A percentile compares a stretch with the other conserved stretches of the same genome.
Evolutionary conservation across 352 stramenopile genomes (phyloP).

Genomic region (Globisporangium radiosum): DNA sequence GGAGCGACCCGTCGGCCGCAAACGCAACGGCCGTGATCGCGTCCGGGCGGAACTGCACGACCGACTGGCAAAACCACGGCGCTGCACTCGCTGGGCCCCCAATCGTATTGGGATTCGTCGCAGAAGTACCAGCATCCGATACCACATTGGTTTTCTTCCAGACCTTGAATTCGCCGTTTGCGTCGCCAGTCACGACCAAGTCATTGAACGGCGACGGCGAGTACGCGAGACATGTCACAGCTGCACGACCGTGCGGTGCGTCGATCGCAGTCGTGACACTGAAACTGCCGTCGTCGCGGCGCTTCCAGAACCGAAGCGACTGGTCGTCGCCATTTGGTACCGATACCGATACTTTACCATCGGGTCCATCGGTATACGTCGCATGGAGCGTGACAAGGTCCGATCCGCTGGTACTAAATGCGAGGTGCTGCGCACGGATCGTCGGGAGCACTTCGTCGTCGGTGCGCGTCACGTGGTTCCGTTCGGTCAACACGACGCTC

Average conservation of each 20-base stretch:
- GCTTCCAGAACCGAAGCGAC: conserved; percentile 70
- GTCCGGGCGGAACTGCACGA: conserved; percentile 68
- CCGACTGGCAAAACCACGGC: conserved; percentile 75
- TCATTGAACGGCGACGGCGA: conserved; percentile 33
- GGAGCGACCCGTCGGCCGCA: conserved; percentile 67
- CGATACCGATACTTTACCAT: background rate
- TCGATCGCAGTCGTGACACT: conserved; percentile 80
- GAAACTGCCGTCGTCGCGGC: conserved; percentile 67
- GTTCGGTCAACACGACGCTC: conserved; percentile 65
- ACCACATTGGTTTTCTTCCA: conserved; percentile 46
- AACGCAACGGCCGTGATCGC: conserved; percentile 68
- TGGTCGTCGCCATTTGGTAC: conserved; percentile 34
- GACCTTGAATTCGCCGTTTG: conserved; percentile 72
- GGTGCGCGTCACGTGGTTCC: conserved; percentile 80
- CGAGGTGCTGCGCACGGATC: conserved; percentile 41
- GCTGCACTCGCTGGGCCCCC: background rate
- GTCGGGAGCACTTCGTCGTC: conserved; percentile 52
- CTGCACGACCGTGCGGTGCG: conserved; percentile 50
- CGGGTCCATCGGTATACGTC: conserved; percentile 14
- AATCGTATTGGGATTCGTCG: no score
- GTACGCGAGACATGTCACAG: conserved; percentile 50
- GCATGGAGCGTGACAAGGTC: conserved; percentile 62
- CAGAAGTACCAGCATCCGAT: conserved; percentile 1
- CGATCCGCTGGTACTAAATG: conserved; percentile 42
- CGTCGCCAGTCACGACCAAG: conserved; percentile 59